Base-by-base conservation (phyloP, 148 eudicot species). In the Rhododendron mucronatum region DNA sequence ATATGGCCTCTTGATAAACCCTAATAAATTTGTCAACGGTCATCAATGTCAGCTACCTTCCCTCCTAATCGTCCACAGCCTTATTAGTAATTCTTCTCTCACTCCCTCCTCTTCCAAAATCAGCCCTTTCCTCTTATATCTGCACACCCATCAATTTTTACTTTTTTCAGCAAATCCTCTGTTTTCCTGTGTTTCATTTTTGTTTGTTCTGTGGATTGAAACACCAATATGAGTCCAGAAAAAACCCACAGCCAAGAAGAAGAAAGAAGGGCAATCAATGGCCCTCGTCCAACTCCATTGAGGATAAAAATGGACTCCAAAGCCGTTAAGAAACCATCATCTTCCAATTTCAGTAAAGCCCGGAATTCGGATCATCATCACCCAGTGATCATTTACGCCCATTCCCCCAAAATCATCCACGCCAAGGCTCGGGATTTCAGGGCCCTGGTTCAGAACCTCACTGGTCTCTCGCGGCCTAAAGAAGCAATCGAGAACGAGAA, bases 401-500 rank as follows among this genome's bases (percentile, higher is more conserved):
- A 59, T 44, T 92, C 95, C 35, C 95, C 95, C 0, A 88, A 90
- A 85, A 75, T 92, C 71, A 88, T 93, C 45, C 94, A 93, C 81
- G 71, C 95, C 5, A 69, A 89, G 7, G 91, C 94, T 55, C 86
- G 86, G 12, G 94, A 92, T 30, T 93, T 93, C 91, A 93, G 90
- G 95, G 91, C 94, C 12, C 61, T 93, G 71, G 95, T 93, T 39
- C 95, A 93, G 79, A 90, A 84, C 44, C 93, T 93, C 30, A 92
- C 95, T 0, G 95, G 95, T 15, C 65, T 41, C 13, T 37, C 89
- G 7, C 39, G 82, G 5, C 35, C 81, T 15, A n/a, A 50, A 23
- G 73, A 81, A 37, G 51, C 9, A 45, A 14, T 44, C 73, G 65
- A 48, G 15, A 37, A 20, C 2, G 75, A 69, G 75, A 30, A 41